phyloP scores from a whole-genome alignment of 108 stramenopile species.

The Nitzschia sp. region DNA sequence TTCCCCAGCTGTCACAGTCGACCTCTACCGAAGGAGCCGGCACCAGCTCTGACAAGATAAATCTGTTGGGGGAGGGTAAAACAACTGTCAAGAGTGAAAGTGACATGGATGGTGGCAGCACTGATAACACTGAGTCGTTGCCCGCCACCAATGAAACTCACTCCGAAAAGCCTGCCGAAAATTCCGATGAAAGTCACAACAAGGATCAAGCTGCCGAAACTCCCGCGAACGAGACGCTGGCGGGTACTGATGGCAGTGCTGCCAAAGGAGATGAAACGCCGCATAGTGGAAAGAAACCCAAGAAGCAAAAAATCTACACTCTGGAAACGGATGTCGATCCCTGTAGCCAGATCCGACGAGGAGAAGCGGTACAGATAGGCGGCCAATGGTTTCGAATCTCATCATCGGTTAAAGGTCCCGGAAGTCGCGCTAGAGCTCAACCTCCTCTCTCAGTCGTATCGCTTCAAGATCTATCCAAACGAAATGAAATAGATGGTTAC shows the following conservation, averaged over 20 bases:
- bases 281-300: not conserved
- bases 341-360: slow-evolving; percentile 66
- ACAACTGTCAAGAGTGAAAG: too few relatives aligned
- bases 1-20: too few relatives aligned
- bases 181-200: not conserved
- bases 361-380: slow-evolving; percentile 78
- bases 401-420: slow-evolving; percentile 63
- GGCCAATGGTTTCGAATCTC: slow-evolving; percentile 86
- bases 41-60: not conserved
- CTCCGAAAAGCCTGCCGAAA: not conserved
- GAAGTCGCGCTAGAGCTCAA: slow-evolving; percentile 75
- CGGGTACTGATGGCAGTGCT: not conserved
- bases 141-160: not conserved
- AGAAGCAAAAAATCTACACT: slow-evolving; percentile 24
- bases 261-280: not conserved
- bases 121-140: not conserved
- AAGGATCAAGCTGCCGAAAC: not conserved
- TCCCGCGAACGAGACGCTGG: not conserved
- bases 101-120: too few relatives aligned
- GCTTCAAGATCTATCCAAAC: slow-evolving; percentile 63
- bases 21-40: not conserved
- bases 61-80: too few relatives aligned
- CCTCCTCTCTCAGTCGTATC: slow-evolving; percentile 74
- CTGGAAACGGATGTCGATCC: slow-evolving; percentile 74
- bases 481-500: slow-evolving; percentile 81